Conservation (phyloP, 768 basidiomycete species). For the Lactarius tabidus region DNA sequence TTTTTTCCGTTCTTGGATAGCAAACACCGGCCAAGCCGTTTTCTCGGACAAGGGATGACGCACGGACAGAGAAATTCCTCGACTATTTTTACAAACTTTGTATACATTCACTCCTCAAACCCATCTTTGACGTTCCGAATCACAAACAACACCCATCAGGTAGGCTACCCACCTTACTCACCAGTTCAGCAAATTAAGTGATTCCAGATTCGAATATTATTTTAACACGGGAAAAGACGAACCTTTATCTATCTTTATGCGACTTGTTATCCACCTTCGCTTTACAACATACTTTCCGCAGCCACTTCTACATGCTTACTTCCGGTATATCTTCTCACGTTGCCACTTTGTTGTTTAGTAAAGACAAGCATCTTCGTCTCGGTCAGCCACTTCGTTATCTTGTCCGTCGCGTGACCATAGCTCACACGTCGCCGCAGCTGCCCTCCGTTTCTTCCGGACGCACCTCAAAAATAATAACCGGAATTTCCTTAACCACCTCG, state of each 20-base stretch:
- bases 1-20: background rate
- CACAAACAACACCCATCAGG: slow-evolving; percentile 41
- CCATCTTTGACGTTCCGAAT: slow-evolving; percentile 70
- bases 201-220: slow-evolving; percentile 47
- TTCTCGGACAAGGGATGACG: slow-evolving; percentile 72
- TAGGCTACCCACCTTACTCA: slow-evolving; percentile 14
- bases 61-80: slow-evolving; percentile 82
- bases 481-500: slow-evolving; percentile 67
- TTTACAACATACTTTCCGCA: slow-evolving; percentile 85
- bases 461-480: slow-evolving; percentile 79
- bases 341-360: slow-evolving; percentile 70
- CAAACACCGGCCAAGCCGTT: slow-evolving; percentile 37
- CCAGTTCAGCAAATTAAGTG: slow-evolving; percentile 6
- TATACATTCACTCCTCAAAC: slow-evolving; percentile 72
- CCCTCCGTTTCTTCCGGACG: slow-evolving; percentile 88
- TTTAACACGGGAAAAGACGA: slow-evolving; percentile 69
- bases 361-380: slow-evolving; percentile 90
- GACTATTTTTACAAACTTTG: slow-evolving; percentile 92
- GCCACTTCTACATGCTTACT: slow-evolving; percentile 85
- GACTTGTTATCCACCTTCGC: slow-evolving; percentile 89
- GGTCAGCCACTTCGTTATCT: slow-evolving; percentile 47
- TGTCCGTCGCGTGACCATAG: slow-evolving; percentile 19
- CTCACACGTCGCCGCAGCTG: slow-evolving; percentile 47
- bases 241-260: slow-evolving; percentile 84
- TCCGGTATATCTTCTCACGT: slow-evolving; percentile 70